Base-by-base conservation (phyloP, 805 yeast genomes). In the Saccharomycopsis guyanensis region DNA sequence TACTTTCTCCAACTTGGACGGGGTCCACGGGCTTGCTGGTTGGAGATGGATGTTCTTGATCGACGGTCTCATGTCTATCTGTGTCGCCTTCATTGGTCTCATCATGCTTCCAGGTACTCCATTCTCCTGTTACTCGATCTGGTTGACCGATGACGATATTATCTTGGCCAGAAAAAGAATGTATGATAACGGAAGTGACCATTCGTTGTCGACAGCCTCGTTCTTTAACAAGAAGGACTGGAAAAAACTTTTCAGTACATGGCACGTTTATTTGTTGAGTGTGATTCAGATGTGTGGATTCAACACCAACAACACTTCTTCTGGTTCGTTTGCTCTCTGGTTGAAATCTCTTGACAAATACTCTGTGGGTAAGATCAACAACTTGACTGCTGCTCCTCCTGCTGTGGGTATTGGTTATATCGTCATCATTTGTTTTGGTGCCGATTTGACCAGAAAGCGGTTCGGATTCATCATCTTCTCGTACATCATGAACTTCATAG, bases 1-100 rank as follows among this genome's bases (percentile, higher is more conserved):
- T 8, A 69, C 79, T 24, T 71, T 64, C 47, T 55, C 67, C 19
- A 54, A 61, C 34, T 57, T 82, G 53, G 62, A 69, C 44, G 85
- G 82, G 25, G 64, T 58, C 8, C 56, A 59, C 39, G 86, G 86
- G 0, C 62, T 75, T 10, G 69, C 70, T 6, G 78, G 85, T 10
- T 82, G 87, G 87, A 69, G 80, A 65, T 82, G 87, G 87, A 75
- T 78, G 58, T 82, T 78, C 56, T 75, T 82, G 40, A 69, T 82
- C 51, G 86, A 80, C 58, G 81, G 80, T 10, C 56, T 75, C 40
- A 40, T 44, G 13, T 29, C 47, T 43, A 13, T 37, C 8, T 38
- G 16, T 38, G 47, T 47, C 13, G 50, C 44, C 7, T 7, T 42
- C 23, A 37, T 46, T 27, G 53, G 53, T 3, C 62, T 66, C 49